Conservation (phyloP, 257 asterid genomes). For the Fraxinus pennsylvanica region DNA sequence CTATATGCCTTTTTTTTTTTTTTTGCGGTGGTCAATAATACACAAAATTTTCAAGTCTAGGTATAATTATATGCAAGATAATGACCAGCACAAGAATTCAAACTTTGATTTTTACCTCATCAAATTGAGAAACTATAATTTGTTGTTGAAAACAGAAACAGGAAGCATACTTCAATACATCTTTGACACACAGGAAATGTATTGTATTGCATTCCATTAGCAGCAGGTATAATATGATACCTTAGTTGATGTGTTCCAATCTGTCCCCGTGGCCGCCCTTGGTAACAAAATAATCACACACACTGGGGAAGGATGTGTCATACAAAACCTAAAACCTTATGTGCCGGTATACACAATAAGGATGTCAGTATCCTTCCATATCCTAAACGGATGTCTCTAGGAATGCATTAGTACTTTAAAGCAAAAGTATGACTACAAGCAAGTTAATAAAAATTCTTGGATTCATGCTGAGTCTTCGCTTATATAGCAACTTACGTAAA, state of each 20-base stretch:
- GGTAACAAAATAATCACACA: background rate
- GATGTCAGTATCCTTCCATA: background rate
- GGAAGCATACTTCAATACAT: background rate
- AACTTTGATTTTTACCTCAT: too few relatives aligned
- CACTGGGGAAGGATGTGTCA: background rate
- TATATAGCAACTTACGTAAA: background rate
- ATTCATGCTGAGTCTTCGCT: too few relatives aligned
- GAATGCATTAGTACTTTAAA: too few relatives aligned
- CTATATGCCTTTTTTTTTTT: background rate
- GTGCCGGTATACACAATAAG: background rate
- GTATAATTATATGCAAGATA: background rate
- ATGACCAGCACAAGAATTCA: background rate
- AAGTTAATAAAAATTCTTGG: too few relatives aligned
- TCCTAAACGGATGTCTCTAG: too few relatives aligned
- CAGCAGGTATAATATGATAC: background rate
- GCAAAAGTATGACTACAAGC: too few relatives aligned
- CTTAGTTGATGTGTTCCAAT: background rate
- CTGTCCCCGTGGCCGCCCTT: background rate
- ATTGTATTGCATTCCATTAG: background rate
- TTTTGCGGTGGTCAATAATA: background rate
- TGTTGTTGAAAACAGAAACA: background rate
- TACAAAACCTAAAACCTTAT: background rate
- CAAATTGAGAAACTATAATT: too few relatives aligned
- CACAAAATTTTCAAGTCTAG: background rate
- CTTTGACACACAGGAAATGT: background rate